Conservation (phyloP, 2,329 filamentous ascomycete genomes). For the Tolypocladium nubicola region DNA sequence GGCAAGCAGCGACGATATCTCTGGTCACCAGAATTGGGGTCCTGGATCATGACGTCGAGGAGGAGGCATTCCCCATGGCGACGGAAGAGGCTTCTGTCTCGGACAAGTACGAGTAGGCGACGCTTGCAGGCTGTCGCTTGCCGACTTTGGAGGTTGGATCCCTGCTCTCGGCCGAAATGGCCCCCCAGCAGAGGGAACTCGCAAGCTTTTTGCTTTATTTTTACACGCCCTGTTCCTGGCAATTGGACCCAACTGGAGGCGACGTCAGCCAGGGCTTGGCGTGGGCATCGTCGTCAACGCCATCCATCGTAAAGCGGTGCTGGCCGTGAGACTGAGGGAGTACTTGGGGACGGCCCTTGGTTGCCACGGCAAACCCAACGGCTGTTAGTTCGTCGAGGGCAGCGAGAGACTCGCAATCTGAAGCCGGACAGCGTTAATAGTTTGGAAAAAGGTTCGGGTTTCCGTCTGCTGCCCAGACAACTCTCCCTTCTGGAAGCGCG, state of each 20-base stretch:
- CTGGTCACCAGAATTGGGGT: not conserved
- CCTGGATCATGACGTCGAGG: not conserved
- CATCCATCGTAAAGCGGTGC: not conserved
- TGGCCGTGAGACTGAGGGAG: not conserved
- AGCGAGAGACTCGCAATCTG: not conserved
- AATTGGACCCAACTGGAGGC: not conserved
- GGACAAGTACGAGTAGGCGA: no score
- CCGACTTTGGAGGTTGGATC: not conserved
- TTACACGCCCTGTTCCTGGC: not conserved
- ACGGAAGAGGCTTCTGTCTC: not conserved
- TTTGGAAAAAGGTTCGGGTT: not conserved
- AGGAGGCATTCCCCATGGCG: not conserved
- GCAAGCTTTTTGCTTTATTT: not conserved
- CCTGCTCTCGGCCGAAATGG: no score
- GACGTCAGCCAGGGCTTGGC: not conserved
- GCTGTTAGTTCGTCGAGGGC: not conserved
- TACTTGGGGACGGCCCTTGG: not conserved
- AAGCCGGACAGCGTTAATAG: not conserved
- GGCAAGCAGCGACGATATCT: not conserved
- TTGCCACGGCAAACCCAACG: not conserved
- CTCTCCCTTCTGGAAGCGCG: not conserved
- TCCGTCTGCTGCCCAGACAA: not conserved
- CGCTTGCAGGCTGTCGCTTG: no score
- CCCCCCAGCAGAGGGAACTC: not conserved
- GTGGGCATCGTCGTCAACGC: not conserved